These are phyloP conservation scores for Russula brevipes DNA, from an alignment of 768 basidiomycete species.

Conservation along the genomic window DNA sequence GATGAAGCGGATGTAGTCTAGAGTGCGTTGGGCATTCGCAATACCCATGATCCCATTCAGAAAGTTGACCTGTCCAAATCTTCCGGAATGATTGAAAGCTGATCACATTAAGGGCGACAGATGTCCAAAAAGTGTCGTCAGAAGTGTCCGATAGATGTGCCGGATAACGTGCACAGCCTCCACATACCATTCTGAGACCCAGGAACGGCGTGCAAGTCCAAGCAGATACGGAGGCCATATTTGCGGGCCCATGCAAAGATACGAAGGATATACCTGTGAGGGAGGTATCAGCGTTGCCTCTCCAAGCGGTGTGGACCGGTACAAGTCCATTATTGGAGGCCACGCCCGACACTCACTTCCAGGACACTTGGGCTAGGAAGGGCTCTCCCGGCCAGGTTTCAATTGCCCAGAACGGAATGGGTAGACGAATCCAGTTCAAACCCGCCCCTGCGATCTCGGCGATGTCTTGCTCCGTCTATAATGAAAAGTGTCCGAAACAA, in stretches of 20 bases:
- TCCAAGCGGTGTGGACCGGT: neutral
- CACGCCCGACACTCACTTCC: constrained; percentile 47
- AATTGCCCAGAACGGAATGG: constrained; percentile 86
- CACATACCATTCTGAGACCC: constrained; percentile 70
- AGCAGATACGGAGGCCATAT: constrained; percentile 77
- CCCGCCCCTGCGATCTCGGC: constrained; percentile 87
- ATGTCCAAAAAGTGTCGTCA: neutral
- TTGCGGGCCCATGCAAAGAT: constrained; percentile 83
- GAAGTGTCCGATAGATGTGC: constrained; percentile 18
- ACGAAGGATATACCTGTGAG: constrained; percentile 56
- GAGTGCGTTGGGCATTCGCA: constrained; percentile 78
- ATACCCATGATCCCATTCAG: constrained; percentile 77
- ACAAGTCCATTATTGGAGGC: neutral
- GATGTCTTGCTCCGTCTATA: constrained; percentile 82
- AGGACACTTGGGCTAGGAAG: constrained; percentile 67
- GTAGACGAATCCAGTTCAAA: constrained; percentile 79
- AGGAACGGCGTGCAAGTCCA: constrained; percentile 80
- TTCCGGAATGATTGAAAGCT: constrained; percentile 61
- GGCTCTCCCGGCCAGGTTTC: constrained; percentile 75
- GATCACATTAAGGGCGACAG: neutral
- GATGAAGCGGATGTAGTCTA: constrained; percentile 73
- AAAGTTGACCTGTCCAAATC: constrained; percentile 56
- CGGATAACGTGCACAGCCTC: neutral
- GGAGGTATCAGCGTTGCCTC: constrained; percentile 2
- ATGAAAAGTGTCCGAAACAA: constrained; percentile 7